Evolutionary conservation across 2,329 filamentous ascomycete species (phyloP).

Genomic region (Fusarium chuoi): DNA sequence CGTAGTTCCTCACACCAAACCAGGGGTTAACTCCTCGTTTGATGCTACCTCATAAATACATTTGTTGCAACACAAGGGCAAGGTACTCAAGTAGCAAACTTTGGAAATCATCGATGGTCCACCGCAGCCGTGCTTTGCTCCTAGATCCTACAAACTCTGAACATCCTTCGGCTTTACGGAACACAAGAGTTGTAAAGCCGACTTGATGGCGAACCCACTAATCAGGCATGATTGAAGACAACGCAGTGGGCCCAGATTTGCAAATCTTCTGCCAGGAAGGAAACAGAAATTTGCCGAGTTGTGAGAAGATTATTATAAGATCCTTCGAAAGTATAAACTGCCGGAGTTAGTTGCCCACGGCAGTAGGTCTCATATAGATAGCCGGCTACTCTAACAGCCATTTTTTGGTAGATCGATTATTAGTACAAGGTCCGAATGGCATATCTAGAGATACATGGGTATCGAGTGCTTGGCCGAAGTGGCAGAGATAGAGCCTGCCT

Average conservation of each 20-base stretch:
- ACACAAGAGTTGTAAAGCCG: not conserved
- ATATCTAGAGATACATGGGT: no score
- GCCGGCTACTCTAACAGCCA: no score
- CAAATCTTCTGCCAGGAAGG: not conserved
- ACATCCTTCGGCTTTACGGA: not conserved
- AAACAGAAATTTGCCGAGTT: no score
- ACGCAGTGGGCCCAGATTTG: not conserved
- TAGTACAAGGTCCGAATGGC: no score
- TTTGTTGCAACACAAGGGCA: not conserved
- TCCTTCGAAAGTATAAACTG: not conserved
- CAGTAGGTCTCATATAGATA: not conserved
- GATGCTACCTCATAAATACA: not conserved
- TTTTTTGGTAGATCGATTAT: no score
- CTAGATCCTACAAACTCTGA: not conserved
- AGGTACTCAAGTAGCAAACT: not conserved
- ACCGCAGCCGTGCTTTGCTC: not conserved
- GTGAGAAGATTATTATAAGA: not conserved
- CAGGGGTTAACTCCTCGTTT: fast-evolving
- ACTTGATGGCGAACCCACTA: not conserved
- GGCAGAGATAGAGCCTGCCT: no score
- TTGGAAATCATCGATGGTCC: fast-evolving
- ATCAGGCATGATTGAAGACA: fast-evolving
- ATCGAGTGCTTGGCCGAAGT: no score
- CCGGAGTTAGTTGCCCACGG: not conserved
- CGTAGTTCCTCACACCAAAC: no score